Evolutionary conservation across 306 rosid genomes (phyloP).

Genomic region (Begonia loranthoides): DNA sequence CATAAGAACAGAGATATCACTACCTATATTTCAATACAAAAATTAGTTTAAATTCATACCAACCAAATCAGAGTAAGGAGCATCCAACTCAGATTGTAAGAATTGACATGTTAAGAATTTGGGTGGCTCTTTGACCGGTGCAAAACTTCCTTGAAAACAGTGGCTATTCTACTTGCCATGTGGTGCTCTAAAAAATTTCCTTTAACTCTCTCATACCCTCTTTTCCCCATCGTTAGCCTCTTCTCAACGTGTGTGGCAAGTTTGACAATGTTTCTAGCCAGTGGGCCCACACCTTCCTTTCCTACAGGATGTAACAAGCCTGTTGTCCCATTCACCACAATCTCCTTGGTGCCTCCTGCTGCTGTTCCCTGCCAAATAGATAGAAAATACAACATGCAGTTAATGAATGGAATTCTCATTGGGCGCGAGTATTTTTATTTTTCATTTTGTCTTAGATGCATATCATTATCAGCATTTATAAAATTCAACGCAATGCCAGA

Average conservation of each 20-base stretch:
- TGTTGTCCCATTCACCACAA: constrained; percentile 68
- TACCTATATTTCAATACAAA: too few relatives aligned
- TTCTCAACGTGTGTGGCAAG: constrained; percentile 81
- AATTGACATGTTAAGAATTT: constrained; percentile 7
- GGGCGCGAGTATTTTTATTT: too few relatives aligned
- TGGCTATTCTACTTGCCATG: constrained; percentile 71
- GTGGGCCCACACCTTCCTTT: constrained; percentile 59
- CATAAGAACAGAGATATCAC: too few relatives aligned
- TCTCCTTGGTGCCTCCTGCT: constrained; percentile 93
- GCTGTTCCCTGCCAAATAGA: constrained; percentile 51
- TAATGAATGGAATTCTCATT: too few relatives aligned
- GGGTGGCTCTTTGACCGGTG: constrained; percentile 33
- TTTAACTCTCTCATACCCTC: constrained; percentile 66
- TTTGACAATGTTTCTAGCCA: constrained; percentile 63
- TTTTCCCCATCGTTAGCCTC: constrained; percentile 82
- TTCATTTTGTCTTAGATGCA: too few relatives aligned
- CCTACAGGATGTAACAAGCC: constrained; percentile 74
- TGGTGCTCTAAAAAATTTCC: constrained; percentile 68
- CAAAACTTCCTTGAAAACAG: constrained; percentile 61
- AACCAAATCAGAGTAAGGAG: too few relatives aligned
- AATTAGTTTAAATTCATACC: too few relatives aligned
- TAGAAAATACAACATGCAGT: too few relatives aligned
- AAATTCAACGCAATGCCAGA: too few relatives aligned
- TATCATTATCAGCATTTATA: too few relatives aligned
- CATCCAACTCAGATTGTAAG: too few relatives aligned